Evolutionary conservation across 768 basidiomycete genomes (phyloP).

Genomic region (Inosperma sp.): DNA sequence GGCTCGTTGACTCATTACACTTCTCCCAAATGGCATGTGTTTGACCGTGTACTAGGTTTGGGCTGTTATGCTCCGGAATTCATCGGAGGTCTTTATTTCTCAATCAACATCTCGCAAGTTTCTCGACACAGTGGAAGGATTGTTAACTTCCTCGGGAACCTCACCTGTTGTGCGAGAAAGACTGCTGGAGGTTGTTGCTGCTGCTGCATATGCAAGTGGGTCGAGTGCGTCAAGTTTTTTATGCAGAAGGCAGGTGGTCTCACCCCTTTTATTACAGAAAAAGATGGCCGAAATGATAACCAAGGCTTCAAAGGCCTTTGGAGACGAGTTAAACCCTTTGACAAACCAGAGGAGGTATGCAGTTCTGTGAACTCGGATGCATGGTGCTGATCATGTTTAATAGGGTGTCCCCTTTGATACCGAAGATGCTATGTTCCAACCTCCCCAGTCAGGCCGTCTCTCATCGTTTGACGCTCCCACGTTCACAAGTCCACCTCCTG

Average conservation of each 20-base stretch:
- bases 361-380: neutral
- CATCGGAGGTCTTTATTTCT: constrained; percentile 62
- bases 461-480: constrained; percentile 37
- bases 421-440: constrained; percentile 77
- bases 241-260: neutral
- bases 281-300: constrained; percentile 23
- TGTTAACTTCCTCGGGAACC: constrained; percentile 56
- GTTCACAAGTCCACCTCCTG: constrained; percentile 36
- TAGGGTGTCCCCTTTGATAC: constrained; percentile 75
- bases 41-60: constrained; percentile 65
- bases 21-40: too few relatives aligned
- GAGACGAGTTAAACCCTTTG: constrained; percentile 72
- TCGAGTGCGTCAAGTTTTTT: constrained; percentile 31
- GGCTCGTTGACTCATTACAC: constrained; percentile 35
- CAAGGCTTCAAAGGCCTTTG: constrained; percentile 69
- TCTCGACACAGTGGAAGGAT: constrained; percentile 71
- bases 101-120: constrained; percentile 75
- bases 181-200: constrained; percentile 75
- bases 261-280: constrained; percentile 13
- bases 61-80: constrained; percentile 88
- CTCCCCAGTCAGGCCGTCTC: constrained; percentile 43
- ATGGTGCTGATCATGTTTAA: neutral
- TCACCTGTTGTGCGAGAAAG: constrained; percentile 79
- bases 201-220: constrained; percentile 68
- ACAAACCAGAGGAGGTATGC: constrained; percentile 75